phyloP scores from a whole-genome alignment of 371 early-diverging fungal species.

The Apophysomyces elegans region DNA sequence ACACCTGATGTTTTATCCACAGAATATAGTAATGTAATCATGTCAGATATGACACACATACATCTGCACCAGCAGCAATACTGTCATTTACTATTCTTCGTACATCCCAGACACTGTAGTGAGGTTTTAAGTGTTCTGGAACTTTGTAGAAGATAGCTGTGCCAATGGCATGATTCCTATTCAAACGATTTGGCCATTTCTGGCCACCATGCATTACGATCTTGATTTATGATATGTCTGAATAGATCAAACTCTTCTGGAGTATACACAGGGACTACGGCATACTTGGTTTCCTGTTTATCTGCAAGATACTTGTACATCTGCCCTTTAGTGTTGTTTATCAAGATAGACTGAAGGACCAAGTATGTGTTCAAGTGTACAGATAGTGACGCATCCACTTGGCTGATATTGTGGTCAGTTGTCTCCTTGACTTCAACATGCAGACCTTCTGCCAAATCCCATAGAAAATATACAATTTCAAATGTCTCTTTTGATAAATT shows the following conservation, averaged over 20 bases:
- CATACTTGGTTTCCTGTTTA: neutral
- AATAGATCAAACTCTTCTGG: neutral
- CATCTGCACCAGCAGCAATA: neutral
- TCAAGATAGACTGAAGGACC: neutral
- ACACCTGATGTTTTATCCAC: too few species aligned
- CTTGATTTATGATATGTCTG: neutral
- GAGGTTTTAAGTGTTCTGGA: neutral
- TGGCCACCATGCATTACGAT: neutral
- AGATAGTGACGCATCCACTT: too few species aligned
- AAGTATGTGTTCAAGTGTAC: neutral
- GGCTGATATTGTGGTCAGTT: too few species aligned
- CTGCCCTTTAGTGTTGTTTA: neutral
- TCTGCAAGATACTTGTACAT: conserved; percentile 3
- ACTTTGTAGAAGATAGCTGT: neutral
- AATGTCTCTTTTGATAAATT: too few species aligned
- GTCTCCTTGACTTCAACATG: too few species aligned
- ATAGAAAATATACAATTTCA: too few species aligned
- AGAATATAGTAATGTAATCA: too few species aligned
- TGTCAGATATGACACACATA: too few species aligned
- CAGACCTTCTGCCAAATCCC: too few species aligned
- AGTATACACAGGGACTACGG: neutral
- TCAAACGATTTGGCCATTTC: neutral
- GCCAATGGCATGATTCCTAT: neutral
- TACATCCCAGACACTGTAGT: neutral
- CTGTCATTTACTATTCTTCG: neutral